These are phyloP conservation scores for Colletotrichum sp. DNA, from an alignment of 2,329 filamentous ascomycete species.

Conservation along the genomic window DNA sequence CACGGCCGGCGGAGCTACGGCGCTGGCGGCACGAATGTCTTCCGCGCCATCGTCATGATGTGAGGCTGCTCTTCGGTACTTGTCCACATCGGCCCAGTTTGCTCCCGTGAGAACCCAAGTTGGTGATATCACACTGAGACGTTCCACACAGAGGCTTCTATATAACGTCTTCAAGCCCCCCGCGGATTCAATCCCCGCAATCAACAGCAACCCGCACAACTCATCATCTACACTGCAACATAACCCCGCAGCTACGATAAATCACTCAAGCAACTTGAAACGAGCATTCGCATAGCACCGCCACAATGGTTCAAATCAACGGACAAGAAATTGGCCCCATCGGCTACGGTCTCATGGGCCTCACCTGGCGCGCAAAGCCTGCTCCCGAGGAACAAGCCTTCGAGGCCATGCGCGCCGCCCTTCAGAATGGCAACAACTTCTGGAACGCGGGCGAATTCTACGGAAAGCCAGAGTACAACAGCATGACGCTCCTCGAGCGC, in stretches of 20 bases:
- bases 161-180: neutral
- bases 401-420: conserved; percentile 58
- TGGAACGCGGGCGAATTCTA: conserved; percentile 73
- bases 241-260: neutral
- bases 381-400: conserved; percentile 53
- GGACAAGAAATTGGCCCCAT: conserved; percentile 51
- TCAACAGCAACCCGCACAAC: neutral
- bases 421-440: conserved; percentile 48
- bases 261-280: neutral
- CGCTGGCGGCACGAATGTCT: neutral
- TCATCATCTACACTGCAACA: neutral
- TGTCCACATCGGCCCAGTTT: neutral
- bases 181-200: neutral
- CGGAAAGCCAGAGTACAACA: conserved; percentile 61
- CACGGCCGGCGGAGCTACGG: neutral
- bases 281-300: neutral
- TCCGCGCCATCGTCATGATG: neutral
- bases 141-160: neutral
- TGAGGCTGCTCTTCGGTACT: neutral
- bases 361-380: conserved; percentile 46
- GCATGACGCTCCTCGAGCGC: conserved; percentile 60
- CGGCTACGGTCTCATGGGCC: conserved; percentile 60
- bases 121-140: neutral
- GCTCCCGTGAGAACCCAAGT: neutral
- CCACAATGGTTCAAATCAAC: conserved; percentile 36